Base-by-base conservation (phyloP, 257 asterid species). In the Ilex asprella region DNA sequence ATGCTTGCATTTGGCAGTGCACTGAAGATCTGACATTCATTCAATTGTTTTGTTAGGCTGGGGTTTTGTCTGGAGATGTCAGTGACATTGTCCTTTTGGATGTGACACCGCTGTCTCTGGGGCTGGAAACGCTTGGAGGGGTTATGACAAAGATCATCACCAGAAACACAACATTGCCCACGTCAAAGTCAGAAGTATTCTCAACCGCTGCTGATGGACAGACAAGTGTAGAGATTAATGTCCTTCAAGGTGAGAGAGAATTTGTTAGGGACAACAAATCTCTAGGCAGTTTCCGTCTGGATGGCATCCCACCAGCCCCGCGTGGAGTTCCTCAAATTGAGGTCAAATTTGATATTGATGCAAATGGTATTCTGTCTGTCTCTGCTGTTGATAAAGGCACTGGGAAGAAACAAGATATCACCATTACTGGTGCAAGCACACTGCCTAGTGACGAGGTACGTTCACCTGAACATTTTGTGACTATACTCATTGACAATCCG, bases 131-230 rank as follows among this genome's bases (percentile, higher is more conserved):
- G 39, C 95, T 92, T 30, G 98, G 98, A 54, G 97, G 98, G 39
- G 98, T 92, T 29, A 92, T 92, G 98, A 92, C 98, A 21, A 91
- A 92, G 81, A 92, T 92, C 67, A 92, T 92, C 56, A 85, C 97
- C 39, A 77, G 98, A 67, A 92, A 92, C 63, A 92, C 98, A 2
- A 92, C 98, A 55, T 67, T 92, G 64, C 98, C 98, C 65, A 88
- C 98, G 4, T 92, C 98, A 31, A 92, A 88, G 72, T 92, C 98
- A 2, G 98, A 92, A 80, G 98, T 92, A 41, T 92, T 92, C 89
- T 92, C 98, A 4, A 92, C 98, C 0, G 99, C 99, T 64, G 97
- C 99, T 39, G 99, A 92, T 79, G 97, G 99, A 56, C 99, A 92
- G 82, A 85, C 97, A 7, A 92, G 99, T 64, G 99, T 92, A 6